Conservation (phyloP, 306 rosid species). For the Gillenia trifoliata region DNA sequence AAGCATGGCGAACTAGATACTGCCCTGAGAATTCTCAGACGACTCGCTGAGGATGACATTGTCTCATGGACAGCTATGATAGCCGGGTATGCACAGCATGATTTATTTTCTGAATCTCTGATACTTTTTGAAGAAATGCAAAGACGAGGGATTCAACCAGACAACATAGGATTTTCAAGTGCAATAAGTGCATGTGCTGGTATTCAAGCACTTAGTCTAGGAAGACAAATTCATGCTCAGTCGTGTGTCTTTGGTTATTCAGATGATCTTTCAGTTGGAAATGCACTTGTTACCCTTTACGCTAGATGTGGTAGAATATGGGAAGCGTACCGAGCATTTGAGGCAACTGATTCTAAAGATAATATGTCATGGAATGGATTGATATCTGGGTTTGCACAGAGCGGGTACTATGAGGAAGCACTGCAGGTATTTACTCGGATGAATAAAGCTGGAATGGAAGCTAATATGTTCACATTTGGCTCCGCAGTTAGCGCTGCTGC, state of each 20-base stretch:
- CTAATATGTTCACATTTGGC: constrained; percentile 71
- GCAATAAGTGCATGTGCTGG: constrained; percentile 87
- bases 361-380: constrained; percentile 77
- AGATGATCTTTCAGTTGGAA: constrained; percentile 63
- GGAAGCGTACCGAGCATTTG: constrained; percentile 63
- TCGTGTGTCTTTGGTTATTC: constrained; percentile 62
- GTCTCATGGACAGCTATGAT: constrained; percentile 94
- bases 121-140: constrained; percentile 66
- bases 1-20: constrained; percentile 62
- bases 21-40: constrained; percentile 57
- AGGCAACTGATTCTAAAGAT: constrained; percentile 51
- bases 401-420: constrained; percentile 75
- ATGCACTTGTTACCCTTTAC: constrained; percentile 84
- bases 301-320: constrained; percentile 67
- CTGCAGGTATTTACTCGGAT: constrained; percentile 54
- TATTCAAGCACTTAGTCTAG: constrained; percentile 64
- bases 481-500: constrained; percentile 81
- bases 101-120: constrained; percentile 62
- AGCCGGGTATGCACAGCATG: constrained; percentile 75
- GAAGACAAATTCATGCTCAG: constrained; percentile 79
- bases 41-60: constrained; percentile 55
- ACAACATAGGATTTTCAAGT: constrained; percentile 78
- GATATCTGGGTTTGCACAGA: constrained; percentile 78
- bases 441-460: constrained; percentile 51
- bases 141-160: constrained; percentile 55